Evolutionary conservation across 495 filamentous ascomycete genomes (phyloP).

Genomic region (Letharia lupina): DNA sequence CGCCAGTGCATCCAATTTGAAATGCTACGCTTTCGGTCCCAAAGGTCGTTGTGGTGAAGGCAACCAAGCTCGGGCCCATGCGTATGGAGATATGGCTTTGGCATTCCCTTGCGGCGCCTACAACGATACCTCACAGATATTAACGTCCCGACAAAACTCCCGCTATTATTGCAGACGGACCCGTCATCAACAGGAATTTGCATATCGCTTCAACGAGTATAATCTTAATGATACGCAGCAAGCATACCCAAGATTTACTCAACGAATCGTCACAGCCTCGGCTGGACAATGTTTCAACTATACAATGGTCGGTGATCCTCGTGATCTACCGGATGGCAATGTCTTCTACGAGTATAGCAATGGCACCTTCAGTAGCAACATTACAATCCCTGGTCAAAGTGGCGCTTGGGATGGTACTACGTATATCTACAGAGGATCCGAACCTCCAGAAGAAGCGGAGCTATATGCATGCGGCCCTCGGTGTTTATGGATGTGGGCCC

Average conservation of each 20-base stretch:
- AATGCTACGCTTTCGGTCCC: slow-evolving; percentile 5
- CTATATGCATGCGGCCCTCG: slow-evolving; percentile 11
- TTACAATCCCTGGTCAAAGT: slow-evolving; percentile 9
- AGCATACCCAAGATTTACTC: slow-evolving; percentile 19
- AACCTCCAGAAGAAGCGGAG: not conserved
- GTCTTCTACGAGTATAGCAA: not conserved
- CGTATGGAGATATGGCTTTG: slow-evolving; percentile 14
- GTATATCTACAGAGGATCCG: slow-evolving; percentile 17
- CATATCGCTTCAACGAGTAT: slow-evolving; percentile 23
- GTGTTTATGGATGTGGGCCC: slow-evolving; percentile 20
- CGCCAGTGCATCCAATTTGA: slow-evolving; percentile 16
- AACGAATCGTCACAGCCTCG: slow-evolving; percentile 18
- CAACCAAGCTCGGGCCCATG: slow-evolving; percentile 12
- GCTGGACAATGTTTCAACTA: slow-evolving; percentile 18
- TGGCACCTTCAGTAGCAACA: slow-evolving; percentile 7
- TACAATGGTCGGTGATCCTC: not conserved
- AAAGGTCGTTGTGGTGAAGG: not conserved
- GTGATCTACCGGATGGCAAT: not conserved
- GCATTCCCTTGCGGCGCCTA: slow-evolving; percentile 2
- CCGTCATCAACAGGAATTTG: slow-evolving; percentile 18
- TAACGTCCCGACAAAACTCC: slow-evolving; percentile 9
- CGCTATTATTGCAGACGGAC: slow-evolving; percentile 16
- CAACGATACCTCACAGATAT: not conserved
- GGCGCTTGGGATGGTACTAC: slow-evolving; percentile 9
- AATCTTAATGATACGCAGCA: slow-evolving; percentile 13